Percentiles rank a stretch among this genome's conserved stretches.
phyloP scores from a whole-genome alignment of 306 rosid species.

The Notholithocarpus densiflorus region DNA sequence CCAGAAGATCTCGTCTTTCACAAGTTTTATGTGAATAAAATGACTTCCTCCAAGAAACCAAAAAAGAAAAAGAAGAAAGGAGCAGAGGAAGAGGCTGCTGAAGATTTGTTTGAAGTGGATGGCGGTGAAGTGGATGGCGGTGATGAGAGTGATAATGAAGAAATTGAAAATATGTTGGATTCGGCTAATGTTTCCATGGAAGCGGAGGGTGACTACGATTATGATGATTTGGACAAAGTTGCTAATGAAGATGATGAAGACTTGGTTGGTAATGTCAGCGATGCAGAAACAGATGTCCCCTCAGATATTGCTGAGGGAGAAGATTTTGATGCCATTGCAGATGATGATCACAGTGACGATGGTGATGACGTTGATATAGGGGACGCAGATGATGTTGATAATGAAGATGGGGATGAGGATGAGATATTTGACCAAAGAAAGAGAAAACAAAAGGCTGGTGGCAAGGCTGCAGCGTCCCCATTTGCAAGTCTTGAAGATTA shows the following conservation, averaged over 20 bases:
- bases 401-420: slow-evolving; percentile 22
- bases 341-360: slow-evolving; percentile 8
- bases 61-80: slow-evolving; percentile 83
- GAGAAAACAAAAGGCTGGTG: slow-evolving; percentile 42
- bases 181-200: slow-evolving; percentile 47
- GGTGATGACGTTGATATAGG: slow-evolving; percentile 34
- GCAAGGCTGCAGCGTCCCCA: slow-evolving; percentile 56
- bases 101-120: slow-evolving; percentile 52
- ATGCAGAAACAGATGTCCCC: slow-evolving; percentile 52
- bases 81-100: slow-evolving; percentile 61
- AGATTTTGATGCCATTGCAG: slow-evolving; percentile 31
- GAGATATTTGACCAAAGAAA: slow-evolving; percentile 37
- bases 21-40: slow-evolving; percentile 78
- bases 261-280: slow-evolving; percentile 65
- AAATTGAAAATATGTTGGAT: slow-evolving; percentile 77
- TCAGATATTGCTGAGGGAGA: slow-evolving; percentile 55
- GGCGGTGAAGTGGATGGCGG: slow-evolving; percentile 37
- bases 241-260: slow-evolving; percentile 75
- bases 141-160: slow-evolving; percentile 87
- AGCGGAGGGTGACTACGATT: slow-evolving; percentile 63
- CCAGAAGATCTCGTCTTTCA: slow-evolving; percentile 97
- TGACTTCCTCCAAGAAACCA: slow-evolving; percentile 53
- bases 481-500: slow-evolving; percentile 85
- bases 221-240: slow-evolving; percentile 76
- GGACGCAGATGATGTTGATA: slow-evolving; percentile 43